Evolutionary conservation across 108 stramenopile genomes (phyloP).

Genomic region (Nannochloropsis granulata): DNA sequence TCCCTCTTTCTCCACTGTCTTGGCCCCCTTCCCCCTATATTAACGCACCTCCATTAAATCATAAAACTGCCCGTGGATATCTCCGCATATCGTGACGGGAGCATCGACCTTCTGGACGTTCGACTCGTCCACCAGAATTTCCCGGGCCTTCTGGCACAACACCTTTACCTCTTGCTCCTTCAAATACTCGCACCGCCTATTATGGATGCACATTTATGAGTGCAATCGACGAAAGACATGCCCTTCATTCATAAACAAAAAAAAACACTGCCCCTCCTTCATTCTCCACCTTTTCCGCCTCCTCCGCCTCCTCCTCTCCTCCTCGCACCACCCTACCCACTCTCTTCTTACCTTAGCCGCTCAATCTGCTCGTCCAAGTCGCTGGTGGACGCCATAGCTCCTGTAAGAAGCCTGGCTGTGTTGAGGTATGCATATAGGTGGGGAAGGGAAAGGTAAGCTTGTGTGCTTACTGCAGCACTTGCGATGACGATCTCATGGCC

Average conservation of each 20-base stretch:
- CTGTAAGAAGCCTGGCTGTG: background rate
- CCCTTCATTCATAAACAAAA: too few species aligned
- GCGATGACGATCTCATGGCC: too few species aligned
- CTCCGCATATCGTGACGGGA: conserved; percentile 98
- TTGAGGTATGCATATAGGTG: too few species aligned
- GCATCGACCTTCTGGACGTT: conserved; percentile 97
- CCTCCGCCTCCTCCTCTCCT: too few species aligned
- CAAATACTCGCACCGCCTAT: conserved; percentile 91
- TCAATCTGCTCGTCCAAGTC: conserved; percentile 27
- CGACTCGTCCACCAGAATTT: conserved; percentile 93
- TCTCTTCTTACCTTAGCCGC: background rate
- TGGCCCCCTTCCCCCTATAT: background rate
- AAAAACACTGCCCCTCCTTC: too few species aligned
- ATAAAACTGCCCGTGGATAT: conserved; percentile 99
- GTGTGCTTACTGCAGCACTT: too few species aligned
- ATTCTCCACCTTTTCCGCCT: too few species aligned
- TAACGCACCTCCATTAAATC: conserved; percentile 62
- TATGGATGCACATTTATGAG: background rate
- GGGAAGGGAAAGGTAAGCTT: too few species aligned
- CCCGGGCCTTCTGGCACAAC: conserved; percentile 83
- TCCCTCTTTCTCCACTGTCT: background rate
- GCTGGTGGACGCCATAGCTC: conserved; percentile 19
- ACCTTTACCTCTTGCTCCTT: conserved; percentile 94
- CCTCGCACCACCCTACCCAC: background rate
- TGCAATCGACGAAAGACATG: too few species aligned